Base-by-base conservation (phyloP, 1,139 yeast genomes). In the Geotrichum restrictum region DNA sequence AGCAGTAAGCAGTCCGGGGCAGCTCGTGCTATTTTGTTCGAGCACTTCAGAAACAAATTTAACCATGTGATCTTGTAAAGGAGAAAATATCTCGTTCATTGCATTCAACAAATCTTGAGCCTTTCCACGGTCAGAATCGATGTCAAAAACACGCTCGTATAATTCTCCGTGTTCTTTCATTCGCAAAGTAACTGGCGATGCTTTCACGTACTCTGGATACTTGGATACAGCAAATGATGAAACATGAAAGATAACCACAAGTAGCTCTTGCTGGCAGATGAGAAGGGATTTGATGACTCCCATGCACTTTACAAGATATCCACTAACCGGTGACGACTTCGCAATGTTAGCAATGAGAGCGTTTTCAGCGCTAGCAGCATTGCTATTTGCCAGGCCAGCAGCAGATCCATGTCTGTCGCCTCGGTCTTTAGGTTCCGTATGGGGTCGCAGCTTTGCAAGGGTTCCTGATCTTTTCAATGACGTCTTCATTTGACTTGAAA, bases 181-280 rank as follows among this genome's bases (percentile, higher is more conserved):
- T 11, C 71, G 61, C 10, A 52, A 57, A 1, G 56, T 29, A n/a
- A 65, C 59, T 1, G 86, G 78, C 33, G 66, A 62, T 13, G 62
- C 61, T 11, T 69, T 66, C 21, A 84, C 68, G 60, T 74, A 82
- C 8, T 76, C 80, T 6, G 74, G 69, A 59, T 80, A 85, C 33
- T 74, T 74, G 3, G 71, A 58, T 16, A 69, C 70, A 1, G 74
- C 71, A 45, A 75, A 75, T 1, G 82, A 74, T 18, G 82, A 79
- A 50, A 83, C 70, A 58, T 87, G 94, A 70, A 89, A 88, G 54
- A 88, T 75, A 16, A 70, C 71, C 10, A 80, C 80, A 16, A 85
- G 64, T 56, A 88, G 82, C 60, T 79, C 82, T 60, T 87, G 95
- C 48, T 87, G 81, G 11, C 78, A 74, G 11, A 81, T 68, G 18